Percentiles rank a stretch among this genome's conserved stretches.
Conservation (phyloP, 345 rosid species). For the Citrus inodora region DNA sequence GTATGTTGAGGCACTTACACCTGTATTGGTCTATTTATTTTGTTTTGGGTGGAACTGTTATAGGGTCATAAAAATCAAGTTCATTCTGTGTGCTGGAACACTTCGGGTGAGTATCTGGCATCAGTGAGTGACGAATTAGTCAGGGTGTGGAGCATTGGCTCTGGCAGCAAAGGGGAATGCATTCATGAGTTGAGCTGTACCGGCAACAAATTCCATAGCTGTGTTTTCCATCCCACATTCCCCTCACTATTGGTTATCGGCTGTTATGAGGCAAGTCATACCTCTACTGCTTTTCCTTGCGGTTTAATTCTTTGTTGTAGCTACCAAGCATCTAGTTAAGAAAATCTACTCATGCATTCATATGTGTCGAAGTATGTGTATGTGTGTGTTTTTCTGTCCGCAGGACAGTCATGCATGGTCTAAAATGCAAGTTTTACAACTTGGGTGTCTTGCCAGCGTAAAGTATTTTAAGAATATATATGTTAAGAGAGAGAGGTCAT, state of each 20-base stretch:
- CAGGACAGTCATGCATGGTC: neutral
- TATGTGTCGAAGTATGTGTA: neutral
- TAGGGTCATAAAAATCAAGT: conserved; percentile 56
- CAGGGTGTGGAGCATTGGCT: conserved; percentile 54
- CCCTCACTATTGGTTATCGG: conserved; percentile 51
- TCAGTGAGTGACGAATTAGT: conserved; percentile 67
- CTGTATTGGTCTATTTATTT: neutral
- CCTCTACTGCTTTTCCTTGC: neutral
- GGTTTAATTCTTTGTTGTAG: conserved; percentile 1
- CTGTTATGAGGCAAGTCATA: conserved; percentile 49
- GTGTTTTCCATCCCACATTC: conserved; percentile 50
- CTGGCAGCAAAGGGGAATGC: conserved; percentile 43
- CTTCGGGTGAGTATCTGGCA: conserved; percentile 52
- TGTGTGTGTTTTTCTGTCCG: neutral
- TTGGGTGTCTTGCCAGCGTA: neutral
- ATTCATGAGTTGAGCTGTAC: conserved; percentile 43
- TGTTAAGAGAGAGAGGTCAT: neutral
- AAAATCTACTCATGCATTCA: neutral
- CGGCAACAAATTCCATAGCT: conserved; percentile 43
- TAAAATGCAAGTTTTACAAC: neutral
- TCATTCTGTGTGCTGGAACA: conserved; percentile 59
- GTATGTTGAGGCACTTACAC: neutral
- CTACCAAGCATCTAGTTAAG: neutral
- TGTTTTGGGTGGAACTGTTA: neutral
- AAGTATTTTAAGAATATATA: neutral